Percentiles rank a stretch among this genome's conserved stretches.
These are phyloP conservation scores for Colletotrichum sp. DNA, from an alignment of 2,329 filamentous ascomycete genomes.

Conservation along the genomic window DNA sequence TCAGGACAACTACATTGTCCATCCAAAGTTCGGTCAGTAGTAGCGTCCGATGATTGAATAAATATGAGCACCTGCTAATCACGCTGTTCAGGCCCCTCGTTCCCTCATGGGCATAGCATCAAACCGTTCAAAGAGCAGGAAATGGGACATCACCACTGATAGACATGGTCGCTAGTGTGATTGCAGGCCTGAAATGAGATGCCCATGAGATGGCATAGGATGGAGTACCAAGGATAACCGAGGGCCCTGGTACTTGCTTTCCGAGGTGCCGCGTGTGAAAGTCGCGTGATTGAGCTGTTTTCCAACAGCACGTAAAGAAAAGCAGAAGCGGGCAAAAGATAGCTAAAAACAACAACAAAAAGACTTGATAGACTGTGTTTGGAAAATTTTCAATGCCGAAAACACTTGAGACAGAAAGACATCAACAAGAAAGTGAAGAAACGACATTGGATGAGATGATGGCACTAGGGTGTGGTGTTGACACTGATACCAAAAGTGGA, in stretches of 20 bases:
- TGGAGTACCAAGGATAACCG: not conserved
- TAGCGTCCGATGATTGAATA: not conserved
- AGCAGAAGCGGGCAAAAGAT: not conserved
- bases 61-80: not conserved
- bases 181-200: not conserved
- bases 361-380: fast-evolving
- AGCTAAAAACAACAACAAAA: not conserved
- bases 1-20: slow-evolving; percentile 18
- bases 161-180: fast-evolving
- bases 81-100: slow-evolving; percentile 1
- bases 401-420: not conserved
- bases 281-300: not conserved
- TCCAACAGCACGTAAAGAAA: not conserved
- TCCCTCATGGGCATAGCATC: slow-evolving; percentile 16
- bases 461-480: not conserved
- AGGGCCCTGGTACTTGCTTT: not conserved
- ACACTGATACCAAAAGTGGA: not conserved
- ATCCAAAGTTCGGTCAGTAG: slow-evolving; percentile 13
- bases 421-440: not conserved
- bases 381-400: not conserved
- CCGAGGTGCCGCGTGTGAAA: not conserved
- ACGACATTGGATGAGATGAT: not conserved
- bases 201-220: not conserved
- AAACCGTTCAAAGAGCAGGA: slow-evolving; percentile 17
- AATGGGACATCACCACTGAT: slow-evolving; percentile 5